Percentiles rank a stretch among this genome's conserved stretches.
These are phyloP conservation scores for Blastobotrys ciferrii DNA, from an alignment of 1,139 yeast species.

Conservation along the genomic window DNA sequence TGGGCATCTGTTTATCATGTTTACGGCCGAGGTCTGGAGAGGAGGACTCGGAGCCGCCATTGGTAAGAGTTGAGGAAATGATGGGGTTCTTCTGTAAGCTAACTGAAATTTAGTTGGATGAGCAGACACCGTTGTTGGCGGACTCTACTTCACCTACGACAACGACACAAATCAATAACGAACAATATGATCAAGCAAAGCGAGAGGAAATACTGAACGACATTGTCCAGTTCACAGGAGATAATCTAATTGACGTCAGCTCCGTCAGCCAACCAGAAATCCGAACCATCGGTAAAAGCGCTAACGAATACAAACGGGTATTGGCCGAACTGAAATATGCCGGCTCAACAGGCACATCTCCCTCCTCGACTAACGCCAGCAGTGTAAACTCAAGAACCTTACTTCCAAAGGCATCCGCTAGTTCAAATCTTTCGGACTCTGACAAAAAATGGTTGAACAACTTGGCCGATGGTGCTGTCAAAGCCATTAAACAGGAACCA, in stretches of 20 bases:
- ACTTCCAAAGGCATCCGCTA: constrained; percentile 15
- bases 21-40: constrained; percentile 13
- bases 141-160: constrained; percentile 1
- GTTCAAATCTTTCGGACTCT: constrained; percentile 16
- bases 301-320: constrained; percentile 23
- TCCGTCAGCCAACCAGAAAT: constrained; percentile 29
- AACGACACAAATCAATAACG: neutral
- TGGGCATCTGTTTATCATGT: constrained; percentile 31
- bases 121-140: constrained; percentile 14
- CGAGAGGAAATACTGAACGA: constrained; percentile 24
- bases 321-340: constrained; percentile 19
- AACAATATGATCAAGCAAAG: constrained; percentile 18
- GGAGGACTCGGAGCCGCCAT: constrained; percentile 19
- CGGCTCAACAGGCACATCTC: neutral
- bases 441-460: constrained; percentile 26
- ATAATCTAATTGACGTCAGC: constrained; percentile 29
- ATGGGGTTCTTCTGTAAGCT: no score
- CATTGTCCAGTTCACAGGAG: constrained; percentile 28
- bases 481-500: constrained; percentile 26
- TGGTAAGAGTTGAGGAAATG: constrained; percentile 9
- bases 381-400: constrained; percentile 1
- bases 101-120: constrained; percentile 11
- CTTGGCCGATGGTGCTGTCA: constrained; percentile 21
- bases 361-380: constrained; percentile 3
- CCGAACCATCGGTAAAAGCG: constrained; percentile 22